Evolutionary conservation across 495 filamentous ascomycete species (phyloP), one percentile per base, ranked within the genome.

Genomic region (Hapsidospora chrysogenum): DNA sequence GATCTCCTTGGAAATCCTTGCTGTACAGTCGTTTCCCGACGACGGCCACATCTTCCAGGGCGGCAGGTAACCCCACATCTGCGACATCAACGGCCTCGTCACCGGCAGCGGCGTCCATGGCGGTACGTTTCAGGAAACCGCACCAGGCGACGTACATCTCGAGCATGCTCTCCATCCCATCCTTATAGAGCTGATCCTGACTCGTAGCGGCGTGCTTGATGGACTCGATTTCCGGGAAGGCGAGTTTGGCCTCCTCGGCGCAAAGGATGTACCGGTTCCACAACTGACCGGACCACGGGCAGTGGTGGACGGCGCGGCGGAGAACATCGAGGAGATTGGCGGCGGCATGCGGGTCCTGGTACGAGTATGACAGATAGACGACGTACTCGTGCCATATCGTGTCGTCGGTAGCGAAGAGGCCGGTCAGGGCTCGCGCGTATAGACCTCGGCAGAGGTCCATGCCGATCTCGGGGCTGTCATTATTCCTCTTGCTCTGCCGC

Each of bases 141-240:
- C 86, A 93, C 89, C 89, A 97, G 0, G 84, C 76, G 22, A 77
- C 76, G 41, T 89, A 84, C 40, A 95, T 80, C 45, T 89, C 85
- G 26, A 95, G 57, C 2, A 94, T 72, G 41, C 85, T 80, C 29
- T 80, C 73, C 69, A 93, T 74, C 13, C 83, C 85, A 29, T 70
- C 58, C 19, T 65, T 54, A 43, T 73, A 69, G 8, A 93, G 68
- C 15, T 86, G 63, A 5, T 77, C 76, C 8, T 77, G 83, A 47
- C 74, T 81, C 1, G 85, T 95, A 3, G 89, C 89, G 31, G 71
- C 78, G 49, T 96, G 84, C 51, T 97, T 97, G 49, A 94, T 84
- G 22, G 74, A 63, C 41, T 86, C 80, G 28, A 96, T 80, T 18
- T 76, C 77, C n/a, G 73, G 53, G 44, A 85, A 92, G 2, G 74